Conservation (phyloP, 306 rosid species). For the Quercus dentata region DNA sequence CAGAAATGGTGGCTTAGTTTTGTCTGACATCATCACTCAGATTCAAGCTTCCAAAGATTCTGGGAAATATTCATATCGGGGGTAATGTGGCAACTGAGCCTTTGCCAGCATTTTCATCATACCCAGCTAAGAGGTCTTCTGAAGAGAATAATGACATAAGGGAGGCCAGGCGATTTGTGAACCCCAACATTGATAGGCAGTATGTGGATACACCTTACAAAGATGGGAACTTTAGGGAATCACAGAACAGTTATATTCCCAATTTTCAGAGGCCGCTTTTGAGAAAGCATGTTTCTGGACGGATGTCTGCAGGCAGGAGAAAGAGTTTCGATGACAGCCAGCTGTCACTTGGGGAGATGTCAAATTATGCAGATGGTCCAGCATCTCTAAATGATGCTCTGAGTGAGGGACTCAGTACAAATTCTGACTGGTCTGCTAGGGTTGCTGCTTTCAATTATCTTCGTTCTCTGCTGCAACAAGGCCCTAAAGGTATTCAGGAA, state of each 20-base stretch:
- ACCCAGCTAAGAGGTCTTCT: conserved; percentile 52
- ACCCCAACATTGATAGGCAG: conserved; percentile 59
- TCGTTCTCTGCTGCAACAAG: conserved; percentile 82
- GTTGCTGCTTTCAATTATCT: conserved; percentile 94
- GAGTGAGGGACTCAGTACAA: conserved; percentile 84
- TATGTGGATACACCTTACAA: conserved; percentile 56
- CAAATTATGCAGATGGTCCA: conserved; percentile 73
- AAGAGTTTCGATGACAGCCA: conserved; percentile 95
- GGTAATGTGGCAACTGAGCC: conserved; percentile 51
- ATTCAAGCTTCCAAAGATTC: conserved; percentile 96
- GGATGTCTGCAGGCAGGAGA: conserved; percentile 76
- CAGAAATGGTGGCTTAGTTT: conserved; percentile 82
- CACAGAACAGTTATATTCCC: conserved; percentile 69
- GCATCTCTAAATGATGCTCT: conserved; percentile 89
- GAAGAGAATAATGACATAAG: conserved; percentile 61
- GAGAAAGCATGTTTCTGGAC: conserved; percentile 78
- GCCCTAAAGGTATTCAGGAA: conserved; percentile 89
- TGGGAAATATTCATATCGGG: conserved; percentile 50
- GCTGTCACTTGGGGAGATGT: conserved; percentile 63
- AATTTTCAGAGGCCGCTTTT: conserved; percentile 94
- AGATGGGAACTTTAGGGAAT: conserved; percentile 77
- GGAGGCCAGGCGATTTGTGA: conserved; percentile 66
- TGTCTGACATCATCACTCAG: conserved; percentile 90
- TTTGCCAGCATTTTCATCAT: conserved; percentile 53
- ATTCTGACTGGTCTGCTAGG: conserved; percentile 97